Percentiles rank a stretch among this genome's conserved stretches.
These are phyloP conservation scores for Phytopythium mirpurense DNA, from an alignment of 352 stramenopile genomes.

Conservation along the genomic window DNA sequence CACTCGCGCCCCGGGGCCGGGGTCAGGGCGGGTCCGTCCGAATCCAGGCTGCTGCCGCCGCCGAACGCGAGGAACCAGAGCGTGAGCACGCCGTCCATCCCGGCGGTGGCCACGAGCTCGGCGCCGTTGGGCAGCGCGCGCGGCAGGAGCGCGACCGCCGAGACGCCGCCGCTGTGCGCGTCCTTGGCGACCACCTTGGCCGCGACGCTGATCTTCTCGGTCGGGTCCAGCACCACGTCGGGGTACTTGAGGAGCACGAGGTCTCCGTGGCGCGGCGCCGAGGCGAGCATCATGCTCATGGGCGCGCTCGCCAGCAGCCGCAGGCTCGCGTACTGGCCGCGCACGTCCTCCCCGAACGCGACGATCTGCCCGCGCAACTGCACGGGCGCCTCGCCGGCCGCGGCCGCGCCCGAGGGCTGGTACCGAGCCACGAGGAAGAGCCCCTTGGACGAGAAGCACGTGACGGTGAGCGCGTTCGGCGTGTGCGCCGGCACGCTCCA, in stretches of 20 bases:
- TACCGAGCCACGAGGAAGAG: slow-evolving; percentile 47
- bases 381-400: slow-evolving; percentile 10
- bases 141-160: slow-evolving; percentile 38
- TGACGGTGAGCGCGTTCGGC: slow-evolving; percentile 40
- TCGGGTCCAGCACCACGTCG: slow-evolving; percentile 42
- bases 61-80: slow-evolving; percentile 60
- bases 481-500: slow-evolving; percentile 42
- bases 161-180: slow-evolving; percentile 51
- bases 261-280: slow-evolving; percentile 26
- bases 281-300: slow-evolving; percentile 45
- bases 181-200: slow-evolving; percentile 48
- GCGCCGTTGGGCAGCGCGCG: slow-evolving; percentile 34
- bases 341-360: slow-evolving; percentile 37
- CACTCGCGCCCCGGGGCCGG: slow-evolving; percentile 12
- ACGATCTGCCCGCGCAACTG: slow-evolving; percentile 37
- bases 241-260: slow-evolving; percentile 51
- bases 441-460: slow-evolving; percentile 45
- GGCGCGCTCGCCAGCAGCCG: slow-evolving; percentile 41
- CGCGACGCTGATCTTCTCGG: slow-evolving; percentile 36
- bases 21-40: not conserved
- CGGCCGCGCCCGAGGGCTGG: slow-evolving; percentile 8
- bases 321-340: slow-evolving; percentile 28
- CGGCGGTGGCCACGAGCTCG: slow-evolving; percentile 60
- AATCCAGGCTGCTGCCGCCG: slow-evolving; percentile 2
- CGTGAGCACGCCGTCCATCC: slow-evolving; percentile 54